Percentiles rank a stretch among this genome's conserved stretches.
These are phyloP conservation scores for Aspergillus egyptiacus DNA, from an alignment of 495 filamentous ascomycete species.

Conservation along the genomic window DNA sequence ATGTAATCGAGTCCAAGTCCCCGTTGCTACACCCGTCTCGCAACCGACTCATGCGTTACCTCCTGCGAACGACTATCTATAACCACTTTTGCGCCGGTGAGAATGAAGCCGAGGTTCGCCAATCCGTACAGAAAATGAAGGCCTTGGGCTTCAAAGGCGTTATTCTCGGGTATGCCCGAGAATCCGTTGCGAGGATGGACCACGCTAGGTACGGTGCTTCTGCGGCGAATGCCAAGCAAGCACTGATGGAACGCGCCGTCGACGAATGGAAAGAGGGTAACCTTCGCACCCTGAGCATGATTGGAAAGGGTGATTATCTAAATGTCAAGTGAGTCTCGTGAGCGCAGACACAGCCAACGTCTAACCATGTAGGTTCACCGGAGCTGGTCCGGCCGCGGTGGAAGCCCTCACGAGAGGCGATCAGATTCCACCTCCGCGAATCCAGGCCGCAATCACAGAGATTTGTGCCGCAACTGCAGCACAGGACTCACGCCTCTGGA, in stretches of 20 bases:
- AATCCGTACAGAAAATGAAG: slow-evolving; percentile 54
- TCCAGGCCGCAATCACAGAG: slow-evolving; percentile 58
- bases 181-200: slow-evolving; percentile 58
- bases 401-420: slow-evolving; percentile 49
- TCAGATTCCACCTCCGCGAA: slow-evolving; percentile 40
- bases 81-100: slow-evolving; percentile 79
- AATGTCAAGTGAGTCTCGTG: slow-evolving; percentile 55
- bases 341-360: not conserved
- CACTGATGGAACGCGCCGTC: slow-evolving; percentile 30
- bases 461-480: slow-evolving; percentile 65
- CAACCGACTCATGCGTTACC: slow-evolving; percentile 49
- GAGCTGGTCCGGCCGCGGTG: slow-evolving; percentile 65
- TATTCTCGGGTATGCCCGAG: slow-evolving; percentile 70
- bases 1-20: slow-evolving; percentile 57
- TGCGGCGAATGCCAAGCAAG: slow-evolving; percentile 26
- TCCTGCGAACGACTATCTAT: slow-evolving; percentile 76
- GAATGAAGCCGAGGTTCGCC: slow-evolving; percentile 53
- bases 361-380: slow-evolving; percentile 51
- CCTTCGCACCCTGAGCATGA: slow-evolving; percentile 61
- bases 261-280: slow-evolving; percentile 59
- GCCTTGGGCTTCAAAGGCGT: slow-evolving; percentile 67
- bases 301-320: slow-evolving; percentile 63
- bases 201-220: slow-evolving; percentile 19
- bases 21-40: slow-evolving; percentile 50
- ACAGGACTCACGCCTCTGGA: slow-evolving; percentile 63